Base-by-base conservation (phyloP, 805 yeast species). In the Starmerella khaoyaiensis region DNA sequence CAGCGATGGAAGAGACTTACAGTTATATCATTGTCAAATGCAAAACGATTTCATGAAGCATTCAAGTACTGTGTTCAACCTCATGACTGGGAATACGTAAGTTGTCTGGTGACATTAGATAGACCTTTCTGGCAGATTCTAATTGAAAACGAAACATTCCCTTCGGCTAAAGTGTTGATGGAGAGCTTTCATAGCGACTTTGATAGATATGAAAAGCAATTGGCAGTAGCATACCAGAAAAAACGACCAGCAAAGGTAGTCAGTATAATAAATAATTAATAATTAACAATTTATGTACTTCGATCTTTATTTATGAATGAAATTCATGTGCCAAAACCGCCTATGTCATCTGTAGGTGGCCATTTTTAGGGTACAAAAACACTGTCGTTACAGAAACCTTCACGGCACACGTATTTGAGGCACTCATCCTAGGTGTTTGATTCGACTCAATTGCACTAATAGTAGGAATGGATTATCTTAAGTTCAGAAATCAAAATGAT, bases 401-500 rank as follows among this genome's bases (percentile, higher is more conserved):
- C n/a, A n/a, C n/a, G n/a, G n/a, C n/a, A n/a, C n/a, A n/a, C n/a
- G n/a, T n/a, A n/a, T n/a, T n/a, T n/a, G n/a, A n/a, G n/a, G n/a
- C n/a, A n/a, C n/a, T n/a, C n/a, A n/a, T n/a, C n/a, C n/a, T n/a
- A n/a, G n/a, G n/a, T n/a, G n/a, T n/a, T n/a, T n/a, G n/a, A n/a
- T n/a, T n/a, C 11, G 26, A 23, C n/a, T 23, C 26, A 11, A 11
- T 23, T n/a, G 26, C 12, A 11, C 12, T 23, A 23, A 23, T n/a
- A 11, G 11, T 23, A 5, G 20, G 11, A 2, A 50, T 52, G 55
- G 54, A 52, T 35, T 52, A 52, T 33, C 25, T 36, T 10, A 27
- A 28, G 8, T 45, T 51, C 28, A 37, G 56, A 12, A 30, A 39
- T 23, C 19, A 33, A 14, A 25, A 37, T 16, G 38, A 38, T 5